phyloP scores from a whole-genome alignment of 2,329 filamentous ascomycete genomes.

The Fusarium nematophilum region DNA sequence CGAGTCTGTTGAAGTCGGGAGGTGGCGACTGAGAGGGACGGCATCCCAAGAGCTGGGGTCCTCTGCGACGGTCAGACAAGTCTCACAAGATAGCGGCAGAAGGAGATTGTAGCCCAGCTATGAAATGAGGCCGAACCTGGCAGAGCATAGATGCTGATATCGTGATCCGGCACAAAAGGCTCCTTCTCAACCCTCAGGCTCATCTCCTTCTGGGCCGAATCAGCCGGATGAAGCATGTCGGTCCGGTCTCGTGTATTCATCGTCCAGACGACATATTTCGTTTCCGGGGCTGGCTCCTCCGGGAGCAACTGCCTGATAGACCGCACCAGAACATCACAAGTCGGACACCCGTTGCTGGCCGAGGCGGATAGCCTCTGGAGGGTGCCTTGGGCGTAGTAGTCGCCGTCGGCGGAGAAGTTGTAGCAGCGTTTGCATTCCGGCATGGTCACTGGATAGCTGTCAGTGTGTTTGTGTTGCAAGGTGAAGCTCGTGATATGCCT shows the following conservation, averaged over 20 bases:
- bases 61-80: not conserved
- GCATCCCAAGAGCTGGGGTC: not conserved
- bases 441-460: no score
- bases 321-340: not conserved
- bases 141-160: not conserved
- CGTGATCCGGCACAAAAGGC: not conserved
- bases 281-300: not conserved
- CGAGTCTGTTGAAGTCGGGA: not conserved
- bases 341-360: not conserved
- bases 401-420: not conserved
- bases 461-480: no score
- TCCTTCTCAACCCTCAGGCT: not conserved
- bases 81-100: not conserved
- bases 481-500: no score
- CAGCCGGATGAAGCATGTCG: conserved; percentile 2
- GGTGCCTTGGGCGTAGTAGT: not conserved
- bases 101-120: no score
- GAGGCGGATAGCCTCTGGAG: not conserved
- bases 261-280: not conserved
- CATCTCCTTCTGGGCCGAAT: not conserved
- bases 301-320: not conserved
- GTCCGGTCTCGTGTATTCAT: not conserved
- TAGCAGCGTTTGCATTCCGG: not conserved
- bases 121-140: not conserved
- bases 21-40: not conserved